Evolutionary conservation across 2,329 filamentous ascomycete genomes (phyloP).

Genomic region (Capronia americana): DNA sequence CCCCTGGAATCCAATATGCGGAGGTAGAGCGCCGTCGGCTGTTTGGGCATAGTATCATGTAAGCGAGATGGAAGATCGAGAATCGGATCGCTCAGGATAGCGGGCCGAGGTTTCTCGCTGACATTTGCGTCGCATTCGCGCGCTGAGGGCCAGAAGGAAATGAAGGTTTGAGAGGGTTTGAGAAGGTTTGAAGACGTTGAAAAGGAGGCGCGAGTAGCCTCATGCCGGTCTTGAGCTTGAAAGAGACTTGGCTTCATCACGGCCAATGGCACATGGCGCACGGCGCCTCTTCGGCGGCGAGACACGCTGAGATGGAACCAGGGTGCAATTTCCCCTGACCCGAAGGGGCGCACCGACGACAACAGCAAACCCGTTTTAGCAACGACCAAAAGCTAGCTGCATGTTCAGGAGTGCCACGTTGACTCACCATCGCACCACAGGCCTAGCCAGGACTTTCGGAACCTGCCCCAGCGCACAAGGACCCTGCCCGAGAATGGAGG

Average conservation of each 20-base stretch:
- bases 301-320: constrained; percentile 2
- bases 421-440: background rate
- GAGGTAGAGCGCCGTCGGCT: background rate
- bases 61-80: constrained; percentile 7
- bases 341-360: background rate
- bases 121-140: background rate
- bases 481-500: background rate
- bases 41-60: background rate
- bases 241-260: background rate
- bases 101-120: background rate
- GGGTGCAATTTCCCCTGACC: constrained; percentile 8
- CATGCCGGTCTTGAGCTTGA: background rate
- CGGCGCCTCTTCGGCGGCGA: constrained; percentile 9
- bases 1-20: constrained; percentile 9
- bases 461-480: background rate
- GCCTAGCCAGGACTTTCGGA: background rate
- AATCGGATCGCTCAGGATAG: background rate
- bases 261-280: background rate
- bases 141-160: background rate
- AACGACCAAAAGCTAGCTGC: background rate
- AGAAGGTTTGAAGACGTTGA: constrained; percentile 4
- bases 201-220: constrained; percentile 18
- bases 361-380: background rate
- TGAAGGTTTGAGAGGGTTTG: constrained; percentile 1
- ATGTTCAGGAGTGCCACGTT: background rate